Evolutionary conservation across 352 stramenopile genomes (phyloP).

Genomic region (Pythium vanterpoolii): DNA sequence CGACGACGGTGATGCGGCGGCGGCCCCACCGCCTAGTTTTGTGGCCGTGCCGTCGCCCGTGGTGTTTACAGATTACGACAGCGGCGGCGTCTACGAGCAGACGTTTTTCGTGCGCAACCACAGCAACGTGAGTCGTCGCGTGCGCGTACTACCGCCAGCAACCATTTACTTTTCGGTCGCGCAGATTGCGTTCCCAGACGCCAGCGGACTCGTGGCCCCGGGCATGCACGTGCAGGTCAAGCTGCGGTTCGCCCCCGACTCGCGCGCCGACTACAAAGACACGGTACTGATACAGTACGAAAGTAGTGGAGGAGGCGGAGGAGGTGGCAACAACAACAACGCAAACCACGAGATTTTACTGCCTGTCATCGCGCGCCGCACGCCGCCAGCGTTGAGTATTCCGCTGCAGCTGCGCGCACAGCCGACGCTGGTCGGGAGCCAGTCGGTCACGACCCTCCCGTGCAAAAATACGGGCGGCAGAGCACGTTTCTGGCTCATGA

Average conservation of each 20-base stretch:
- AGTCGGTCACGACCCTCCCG: constrained; percentile 36
- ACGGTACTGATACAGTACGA: constrained; percentile 54
- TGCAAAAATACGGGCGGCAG: constrained; percentile 64
- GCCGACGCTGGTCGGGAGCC: constrained; percentile 59
- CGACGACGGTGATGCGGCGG: not conserved
- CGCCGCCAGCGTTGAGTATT: constrained; percentile 63
- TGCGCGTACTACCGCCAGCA: constrained; percentile 57
- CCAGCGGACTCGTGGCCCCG: constrained; percentile 57
- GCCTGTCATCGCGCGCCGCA: constrained; percentile 41
- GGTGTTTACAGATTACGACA: constrained; percentile 66
- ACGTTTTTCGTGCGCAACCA: constrained; percentile 60
- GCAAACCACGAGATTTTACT: constrained; percentile 29
- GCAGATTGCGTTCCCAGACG: constrained; percentile 47
- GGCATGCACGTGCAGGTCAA: constrained; percentile 64
- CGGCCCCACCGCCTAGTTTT: constrained; percentile 35
- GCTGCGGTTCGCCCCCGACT: constrained; percentile 68
- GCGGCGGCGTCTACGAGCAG: constrained; percentile 76
- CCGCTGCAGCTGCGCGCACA: constrained; percentile 50
- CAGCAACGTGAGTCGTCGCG: constrained; percentile 43
- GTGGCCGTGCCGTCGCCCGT: constrained; percentile 51
- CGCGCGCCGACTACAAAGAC: constrained; percentile 74
- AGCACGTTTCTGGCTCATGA: constrained; percentile 72
- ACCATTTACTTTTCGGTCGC: constrained; percentile 66
- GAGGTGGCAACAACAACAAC: too few relatives aligned
- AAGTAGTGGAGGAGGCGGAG: constrained; percentile 22